A percentile compares a stretch with the other conserved stretches of the same genome.
These are phyloP conservation scores for Hysterium pulicare DNA, from an alignment of 2,329 filamentous ascomycete species.

Conservation along the genomic window DNA sequence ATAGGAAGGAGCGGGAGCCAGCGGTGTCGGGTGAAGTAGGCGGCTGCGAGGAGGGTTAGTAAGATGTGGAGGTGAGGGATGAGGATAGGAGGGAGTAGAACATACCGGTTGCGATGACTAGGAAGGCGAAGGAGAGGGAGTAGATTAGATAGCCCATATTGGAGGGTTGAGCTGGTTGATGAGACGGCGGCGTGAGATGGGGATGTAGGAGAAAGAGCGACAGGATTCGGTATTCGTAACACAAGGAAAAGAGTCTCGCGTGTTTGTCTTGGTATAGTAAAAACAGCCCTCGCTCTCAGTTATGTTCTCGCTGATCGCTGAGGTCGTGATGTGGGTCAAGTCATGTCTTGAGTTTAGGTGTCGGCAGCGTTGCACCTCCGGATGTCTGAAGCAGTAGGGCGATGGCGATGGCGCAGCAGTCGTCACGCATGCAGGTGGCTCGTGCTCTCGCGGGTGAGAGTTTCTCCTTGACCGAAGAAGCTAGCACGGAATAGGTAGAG, in stretches of 20 bases:
- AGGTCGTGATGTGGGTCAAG: background rate
- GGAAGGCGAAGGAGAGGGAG: constrained; percentile 66
- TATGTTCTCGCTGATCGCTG: background rate
- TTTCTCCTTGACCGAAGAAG: background rate
- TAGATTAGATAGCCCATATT: constrained; percentile 80
- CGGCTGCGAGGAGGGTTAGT: constrained; percentile 45
- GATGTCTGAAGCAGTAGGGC: background rate
- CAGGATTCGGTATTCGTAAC: background rate
- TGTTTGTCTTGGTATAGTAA: no score
- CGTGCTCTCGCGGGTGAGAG: background rate
- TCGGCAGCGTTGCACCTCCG: background rate
- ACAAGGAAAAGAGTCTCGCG: constrained; percentile 1
- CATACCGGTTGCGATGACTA: constrained; percentile 68
- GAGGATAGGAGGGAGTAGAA: constrained; percentile 9
- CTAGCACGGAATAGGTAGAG: constrained; percentile 3
- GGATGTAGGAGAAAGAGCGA: constrained; percentile 1
- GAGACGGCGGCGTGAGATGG: background rate
- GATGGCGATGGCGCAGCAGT: background rate
- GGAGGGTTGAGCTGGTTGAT: constrained; percentile 14
- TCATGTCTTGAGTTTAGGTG: background rate
- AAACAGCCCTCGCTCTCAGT: background rate
- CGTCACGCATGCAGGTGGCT: constrained; percentile 1
- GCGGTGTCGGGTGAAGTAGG: constrained; percentile 74
- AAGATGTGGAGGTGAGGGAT: constrained; percentile 5
- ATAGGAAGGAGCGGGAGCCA: constrained; percentile 68